Evolutionary conservation across 106 monocot genomes (phyloP).

Genomic region (Dendrobium nobile): DNA sequence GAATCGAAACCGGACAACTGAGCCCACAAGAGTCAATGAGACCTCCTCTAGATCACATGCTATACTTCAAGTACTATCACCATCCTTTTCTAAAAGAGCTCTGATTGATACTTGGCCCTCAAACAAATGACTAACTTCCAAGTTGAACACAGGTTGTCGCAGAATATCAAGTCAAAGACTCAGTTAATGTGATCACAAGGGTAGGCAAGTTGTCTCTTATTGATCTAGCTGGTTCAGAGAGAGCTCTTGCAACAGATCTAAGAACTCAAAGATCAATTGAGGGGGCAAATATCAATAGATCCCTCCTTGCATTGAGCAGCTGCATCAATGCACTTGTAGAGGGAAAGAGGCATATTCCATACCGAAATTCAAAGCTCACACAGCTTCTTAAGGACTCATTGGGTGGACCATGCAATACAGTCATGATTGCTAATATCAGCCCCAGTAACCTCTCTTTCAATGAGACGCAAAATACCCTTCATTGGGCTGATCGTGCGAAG

Average conservation of each 20-base stretch:
- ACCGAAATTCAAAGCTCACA: conserved; percentile 95
- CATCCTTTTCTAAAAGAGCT: neutral
- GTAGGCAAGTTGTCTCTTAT: conserved; percentile 89
- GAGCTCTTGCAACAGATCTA: conserved; percentile 88
- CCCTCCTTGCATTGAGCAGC: conserved; percentile 88
- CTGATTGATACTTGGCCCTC: neutral
- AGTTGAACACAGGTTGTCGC: conserved; percentile 48
- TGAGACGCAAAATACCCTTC: conserved; percentile 97
- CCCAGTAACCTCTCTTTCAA: conserved; percentile 63
- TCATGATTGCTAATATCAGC: conserved; percentile 98
- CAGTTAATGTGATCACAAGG: conserved; percentile 23
- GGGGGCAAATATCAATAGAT: conserved; percentile 95
- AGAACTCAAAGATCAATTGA: conserved; percentile 75
- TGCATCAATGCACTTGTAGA: conserved; percentile 97
- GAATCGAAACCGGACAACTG: conserved; percentile 86
- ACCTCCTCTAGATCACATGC: conserved; percentile 96
- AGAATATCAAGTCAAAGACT: conserved; percentile 50
- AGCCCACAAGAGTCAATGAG: conserved; percentile 85
- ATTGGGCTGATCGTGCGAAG: conserved; percentile 97
- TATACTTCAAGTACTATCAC: conserved; percentile 56
- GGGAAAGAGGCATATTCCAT: conserved; percentile 97
- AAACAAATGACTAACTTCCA: neutral
- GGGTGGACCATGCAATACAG: conserved; percentile 84
- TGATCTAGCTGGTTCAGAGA: conserved; percentile 90
- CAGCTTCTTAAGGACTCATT: conserved; percentile 96